These are phyloP conservation scores for Solanum bukasovii DNA, from an alignment of 257 asterid species.

Conservation along the genomic window DNA sequence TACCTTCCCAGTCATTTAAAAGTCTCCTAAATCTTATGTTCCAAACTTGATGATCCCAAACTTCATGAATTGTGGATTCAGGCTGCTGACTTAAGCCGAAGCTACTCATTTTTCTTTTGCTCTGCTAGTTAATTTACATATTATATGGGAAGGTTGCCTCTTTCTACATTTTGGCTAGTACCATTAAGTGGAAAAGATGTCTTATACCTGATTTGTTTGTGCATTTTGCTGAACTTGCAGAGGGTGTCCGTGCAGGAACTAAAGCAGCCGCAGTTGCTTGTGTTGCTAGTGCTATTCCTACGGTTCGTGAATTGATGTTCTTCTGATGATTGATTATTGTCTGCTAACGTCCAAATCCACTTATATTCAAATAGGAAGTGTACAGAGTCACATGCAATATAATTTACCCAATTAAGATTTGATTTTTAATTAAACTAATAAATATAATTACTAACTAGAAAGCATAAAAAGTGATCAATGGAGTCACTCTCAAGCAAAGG, in stretches of 20 bases:
- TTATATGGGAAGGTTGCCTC: neutral
- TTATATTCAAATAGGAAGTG: neutral
- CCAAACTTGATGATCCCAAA: neutral
- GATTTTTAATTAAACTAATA: neutral
- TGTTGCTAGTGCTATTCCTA: slow-evolving; percentile 59
- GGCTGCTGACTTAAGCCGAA: neutral
- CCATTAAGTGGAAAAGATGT: neutral
- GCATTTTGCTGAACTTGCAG: slow-evolving; percentile 26
- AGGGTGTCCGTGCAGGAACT: slow-evolving; percentile 51
- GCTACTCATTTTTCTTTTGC: neutral
- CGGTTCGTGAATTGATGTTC: slow-evolving; percentile 17
- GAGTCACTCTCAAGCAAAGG: neutral
- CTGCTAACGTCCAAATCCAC: neutral
- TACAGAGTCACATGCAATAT: neutral
- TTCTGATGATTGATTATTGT: neutral
- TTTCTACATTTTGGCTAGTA: neutral
- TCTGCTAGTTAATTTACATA: neutral
- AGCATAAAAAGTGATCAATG: neutral
- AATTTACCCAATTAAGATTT: neutral
- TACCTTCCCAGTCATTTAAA: neutral
- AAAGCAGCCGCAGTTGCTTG: slow-evolving; percentile 63
- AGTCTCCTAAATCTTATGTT: neutral
- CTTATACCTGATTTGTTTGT: neutral
- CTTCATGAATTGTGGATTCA: neutral
- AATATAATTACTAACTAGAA: neutral